Percentiles rank a stretch among this genome's conserved stretches.
Conservation (phyloP, 805 yeast genomes). For the Lipomyces starkeyi region DNA sequence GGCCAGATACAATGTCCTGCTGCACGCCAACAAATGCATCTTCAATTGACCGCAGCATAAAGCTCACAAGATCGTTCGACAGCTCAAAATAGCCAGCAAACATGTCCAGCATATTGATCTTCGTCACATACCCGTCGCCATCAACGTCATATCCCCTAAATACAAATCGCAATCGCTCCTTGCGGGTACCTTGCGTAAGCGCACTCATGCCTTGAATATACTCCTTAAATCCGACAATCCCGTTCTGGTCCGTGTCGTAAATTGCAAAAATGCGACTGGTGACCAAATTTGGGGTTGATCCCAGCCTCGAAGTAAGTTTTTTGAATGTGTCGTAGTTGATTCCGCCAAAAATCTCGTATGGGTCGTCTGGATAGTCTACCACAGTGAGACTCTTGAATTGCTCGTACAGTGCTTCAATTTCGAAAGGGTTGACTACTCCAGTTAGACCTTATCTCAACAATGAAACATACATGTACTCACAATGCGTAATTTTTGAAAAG, state of each 20-base stretch:
- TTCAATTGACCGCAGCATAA: conserved; percentile 27
- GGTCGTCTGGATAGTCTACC: conserved; percentile 11
- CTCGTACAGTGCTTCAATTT: conserved; percentile 39
- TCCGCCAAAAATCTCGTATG: conserved; percentile 16
- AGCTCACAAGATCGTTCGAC: conserved; percentile 27
- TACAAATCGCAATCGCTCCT: conserved; percentile 21
- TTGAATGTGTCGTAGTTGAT: conserved; percentile 22
- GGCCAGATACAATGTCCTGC: conserved; percentile 16
- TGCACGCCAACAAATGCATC: conserved; percentile 23
- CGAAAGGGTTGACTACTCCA: conserved; percentile 21
- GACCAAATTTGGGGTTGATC: conserved; percentile 31
- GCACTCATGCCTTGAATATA: conserved; percentile 24
- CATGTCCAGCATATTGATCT: conserved; percentile 22
- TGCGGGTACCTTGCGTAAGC: conserved; percentile 22
- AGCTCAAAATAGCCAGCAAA: conserved; percentile 33
- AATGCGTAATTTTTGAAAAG: conserved; percentile 16
- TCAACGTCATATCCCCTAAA: conserved; percentile 32
- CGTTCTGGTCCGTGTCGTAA: conserved; percentile 38
- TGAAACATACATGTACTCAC: conserved; percentile 8
- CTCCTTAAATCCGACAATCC: conserved; percentile 39
- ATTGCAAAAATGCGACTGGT: conserved; percentile 31
- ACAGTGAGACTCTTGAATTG: conserved; percentile 26
- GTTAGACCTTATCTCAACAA: not conserved
- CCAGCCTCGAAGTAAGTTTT: conserved; percentile 26
- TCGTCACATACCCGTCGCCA: conserved; percentile 29